Percentiles rank a stretch among this genome's conserved stretches.
phyloP scores from a whole-genome alignment of 345 rosid genomes.

The Arabidopsis arenosa region DNA sequence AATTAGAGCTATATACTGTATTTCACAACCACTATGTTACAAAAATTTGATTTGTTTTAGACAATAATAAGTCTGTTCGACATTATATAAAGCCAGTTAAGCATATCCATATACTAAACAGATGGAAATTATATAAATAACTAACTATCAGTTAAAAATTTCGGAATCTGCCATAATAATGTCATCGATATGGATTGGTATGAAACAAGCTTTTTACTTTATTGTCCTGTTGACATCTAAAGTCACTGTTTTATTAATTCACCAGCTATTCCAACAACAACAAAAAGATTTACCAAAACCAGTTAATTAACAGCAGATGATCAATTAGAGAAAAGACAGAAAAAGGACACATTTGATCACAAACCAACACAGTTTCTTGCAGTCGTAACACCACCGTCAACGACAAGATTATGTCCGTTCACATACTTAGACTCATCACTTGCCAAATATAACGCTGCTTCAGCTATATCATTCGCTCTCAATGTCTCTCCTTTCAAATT shows the following conservation, averaged over 20 bases:
- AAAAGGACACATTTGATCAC: conserved; percentile 40
- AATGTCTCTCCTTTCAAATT: conserved; percentile 65
- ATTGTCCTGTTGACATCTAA: conserved; percentile 17
- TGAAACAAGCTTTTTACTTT: neutral
- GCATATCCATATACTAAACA: neutral
- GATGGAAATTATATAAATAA: conserved; percentile 16
- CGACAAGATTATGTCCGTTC: conserved; percentile 86
- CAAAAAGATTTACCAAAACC: conserved; percentile 31
- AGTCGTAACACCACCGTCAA: conserved; percentile 83
- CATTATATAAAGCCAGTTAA: conserved; percentile 5
- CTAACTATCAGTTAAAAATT: neutral
- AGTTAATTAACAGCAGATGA: conserved; percentile 9
- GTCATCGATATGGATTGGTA: neutral
- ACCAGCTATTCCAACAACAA: conserved; percentile 30
- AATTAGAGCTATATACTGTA: neutral
- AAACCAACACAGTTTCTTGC: conserved; percentile 80
- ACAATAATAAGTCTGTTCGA: neutral
- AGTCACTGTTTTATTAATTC: conserved; percentile 27
- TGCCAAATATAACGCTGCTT: conserved; percentile 80
- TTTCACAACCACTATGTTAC: neutral
- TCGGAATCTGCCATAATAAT: neutral
- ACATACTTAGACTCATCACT: conserved; percentile 88
- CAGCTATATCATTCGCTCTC: conserved; percentile 72
- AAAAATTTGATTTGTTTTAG: neutral
- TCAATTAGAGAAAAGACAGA: neutral